Evolutionary conservation across 2,329 filamentous ascomycete genomes (phyloP), one percentile per base, ranked within the genome.

Genomic region (Colletotrichum tropicale): DNA sequence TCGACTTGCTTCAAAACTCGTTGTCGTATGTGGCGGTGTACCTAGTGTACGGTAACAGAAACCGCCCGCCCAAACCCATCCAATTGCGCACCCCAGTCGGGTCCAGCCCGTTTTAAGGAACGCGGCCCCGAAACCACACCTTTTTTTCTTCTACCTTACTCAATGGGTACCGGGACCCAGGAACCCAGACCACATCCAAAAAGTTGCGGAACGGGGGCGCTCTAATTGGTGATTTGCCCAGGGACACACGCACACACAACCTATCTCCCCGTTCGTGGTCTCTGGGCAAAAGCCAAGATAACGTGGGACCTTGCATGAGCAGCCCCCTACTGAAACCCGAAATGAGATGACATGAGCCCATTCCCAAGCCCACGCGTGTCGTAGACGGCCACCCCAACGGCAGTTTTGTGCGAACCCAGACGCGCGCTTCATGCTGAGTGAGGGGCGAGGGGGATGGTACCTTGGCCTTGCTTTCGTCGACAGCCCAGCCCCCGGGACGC

Each of bases 341-440:
- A 73, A 75, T 73, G 74, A 75, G 62, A 73, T 75, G 58, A 68
- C 34, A 73, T 75, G 74, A 75, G 65, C 74, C 70, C 70, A 75
- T 75, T 75, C 58, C 70, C 70, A 73, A 75, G 64, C 74, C 74
- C 48, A 36, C 64, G 34, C 34, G 38, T 58, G n/a, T 72, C 43
- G 68, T n/a, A 24, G 26, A 64, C 67, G 69, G 34, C 26, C 43
- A 52, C 43, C 43, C 62, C 32, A 72, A 68, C 32, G 10, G 55
- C 5, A 52, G 10, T 52, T 52, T 52, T 52, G 43, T 5, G 43
- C 43, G 43, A 64, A 36, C 72, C 68, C 70, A 75, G 74, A 65
- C 64, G 70, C 62, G 64, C 74, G 74, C 74, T 69, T 75, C 74
- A 38, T 32, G 62, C 43, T 21, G 7, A 13, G 43, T 10, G 43